phyloP scores from a whole-genome alignment of 306 rosid genomes.

The Quercus engelmannii region DNA sequence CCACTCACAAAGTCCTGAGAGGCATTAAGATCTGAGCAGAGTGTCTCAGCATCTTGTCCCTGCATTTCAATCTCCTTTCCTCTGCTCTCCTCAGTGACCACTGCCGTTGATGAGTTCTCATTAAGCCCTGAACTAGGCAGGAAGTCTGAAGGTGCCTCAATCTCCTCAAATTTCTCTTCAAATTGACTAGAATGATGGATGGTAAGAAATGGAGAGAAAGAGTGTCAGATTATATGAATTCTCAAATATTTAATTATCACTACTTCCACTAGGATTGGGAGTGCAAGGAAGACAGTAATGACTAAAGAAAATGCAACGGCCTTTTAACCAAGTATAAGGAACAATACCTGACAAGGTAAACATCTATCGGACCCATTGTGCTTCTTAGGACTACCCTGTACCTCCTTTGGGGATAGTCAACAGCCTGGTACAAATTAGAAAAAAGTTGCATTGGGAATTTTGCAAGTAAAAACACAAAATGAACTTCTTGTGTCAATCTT shows the following conservation, averaged over 20 bases:
- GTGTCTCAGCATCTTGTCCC: conserved; percentile 49
- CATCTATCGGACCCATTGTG: conserved; percentile 96
- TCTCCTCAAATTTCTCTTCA: conserved; percentile 95
- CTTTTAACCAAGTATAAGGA: conserved; percentile 6
- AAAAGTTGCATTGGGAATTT: conserved; percentile 28
- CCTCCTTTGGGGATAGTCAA: conserved; percentile 93
- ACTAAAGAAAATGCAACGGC: conserved; percentile 8
- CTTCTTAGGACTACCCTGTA: conserved; percentile 93
- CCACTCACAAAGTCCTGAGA: conserved; percentile 78
- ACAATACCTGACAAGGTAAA: conserved; percentile 92
- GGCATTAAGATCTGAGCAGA: conserved; percentile 49
- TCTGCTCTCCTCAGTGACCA: conserved; percentile 39
- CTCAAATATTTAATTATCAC: conserved; percentile 12
- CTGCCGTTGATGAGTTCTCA: conserved; percentile 37
- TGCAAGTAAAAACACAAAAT: conserved; percentile 6
- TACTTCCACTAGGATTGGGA: conserved; percentile 22
- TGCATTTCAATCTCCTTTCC: conserved; percentile 48
- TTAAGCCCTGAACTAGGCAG: conserved; percentile 59
- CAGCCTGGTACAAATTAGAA: conserved; percentile 54
- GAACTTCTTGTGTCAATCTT: neutral
- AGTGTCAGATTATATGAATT: conserved; percentile 11
- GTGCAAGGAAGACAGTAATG: conserved; percentile 12
- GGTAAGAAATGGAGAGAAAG: conserved; percentile 14
- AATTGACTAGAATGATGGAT: conserved; percentile 61
- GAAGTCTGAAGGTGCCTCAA: conserved; percentile 50